These are phyloP conservation scores for Endoconidiophora polonica DNA, from an alignment of 2,329 filamentous ascomycete genomes.

Conservation along the genomic window DNA sequence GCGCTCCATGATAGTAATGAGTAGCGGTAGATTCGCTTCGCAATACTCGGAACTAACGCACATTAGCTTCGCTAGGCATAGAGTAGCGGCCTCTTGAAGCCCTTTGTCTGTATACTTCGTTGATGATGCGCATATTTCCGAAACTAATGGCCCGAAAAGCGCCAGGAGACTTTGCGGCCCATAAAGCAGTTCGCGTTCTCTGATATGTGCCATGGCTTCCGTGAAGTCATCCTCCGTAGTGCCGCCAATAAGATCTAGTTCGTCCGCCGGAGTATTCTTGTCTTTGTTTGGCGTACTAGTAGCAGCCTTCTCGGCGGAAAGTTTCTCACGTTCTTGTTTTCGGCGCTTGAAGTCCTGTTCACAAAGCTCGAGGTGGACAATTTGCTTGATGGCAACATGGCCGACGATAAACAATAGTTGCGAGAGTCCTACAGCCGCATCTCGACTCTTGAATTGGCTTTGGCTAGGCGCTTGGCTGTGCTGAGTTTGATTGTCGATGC, in stretches of 20 bases:
- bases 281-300: slow-evolving; percentile 29
- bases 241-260: slow-evolving; percentile 89
- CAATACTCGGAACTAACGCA: slow-evolving; percentile 95
- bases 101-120: slow-evolving; percentile 79
- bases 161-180: slow-evolving; percentile 71
- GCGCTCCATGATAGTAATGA: slow-evolving; percentile 95
- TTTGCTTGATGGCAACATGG: slow-evolving; percentile 95
- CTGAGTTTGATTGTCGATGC: slow-evolving; percentile 16
- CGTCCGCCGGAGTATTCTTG: slow-evolving; percentile 57
- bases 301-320: slow-evolving; percentile 27
- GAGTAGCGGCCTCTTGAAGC: slow-evolving; percentile 78
- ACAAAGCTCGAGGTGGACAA: slow-evolving; percentile 93
- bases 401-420: slow-evolving; percentile 91
- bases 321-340: slow-evolving; percentile 78
- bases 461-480: slow-evolving; percentile 22
- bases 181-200: slow-evolving; percentile 68
- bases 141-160: slow-evolving; percentile 78
- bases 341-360: slow-evolving; percentile 95
- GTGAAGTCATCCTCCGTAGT: slow-evolving; percentile 91
- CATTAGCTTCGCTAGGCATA: slow-evolving; percentile 97
- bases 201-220: slow-evolving; percentile 68
- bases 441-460: slow-evolving; percentile 27
- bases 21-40: slow-evolving; percentile 74
- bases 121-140: slow-evolving; percentile 89
- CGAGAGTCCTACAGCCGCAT: slow-evolving; percentile 60